phyloP scores from a whole-genome alignment of 768 basidiomycete species.

The Hericium erinaceus region DNA sequence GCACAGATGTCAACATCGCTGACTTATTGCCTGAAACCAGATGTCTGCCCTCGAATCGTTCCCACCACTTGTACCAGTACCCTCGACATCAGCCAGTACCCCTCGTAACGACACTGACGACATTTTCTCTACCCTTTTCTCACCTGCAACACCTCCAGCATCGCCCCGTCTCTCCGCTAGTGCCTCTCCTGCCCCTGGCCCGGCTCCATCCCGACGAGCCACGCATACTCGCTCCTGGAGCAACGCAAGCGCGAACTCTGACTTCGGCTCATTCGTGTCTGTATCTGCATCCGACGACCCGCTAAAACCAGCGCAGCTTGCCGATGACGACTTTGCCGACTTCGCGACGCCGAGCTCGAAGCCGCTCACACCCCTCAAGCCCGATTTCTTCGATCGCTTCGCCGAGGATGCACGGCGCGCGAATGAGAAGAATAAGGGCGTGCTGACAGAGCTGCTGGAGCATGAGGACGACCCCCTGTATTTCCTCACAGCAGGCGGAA shows the following conservation, averaged over 20 bases:
- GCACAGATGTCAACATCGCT: too few species aligned
- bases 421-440: constrained; percentile 38
- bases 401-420: constrained; percentile 46
- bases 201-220: not conserved
- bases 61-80: constrained; percentile 21
- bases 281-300: constrained; percentile 48
- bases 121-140: constrained; percentile 26
- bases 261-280: constrained; percentile 56
- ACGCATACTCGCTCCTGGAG: constrained; percentile 6
- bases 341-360: not conserved
- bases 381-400: constrained; percentile 52
- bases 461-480: constrained; percentile 68
- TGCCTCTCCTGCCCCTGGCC: not conserved
- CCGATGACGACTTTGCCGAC: not conserved
- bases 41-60: constrained; percentile 6
- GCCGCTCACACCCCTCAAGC: constrained; percentile 14
- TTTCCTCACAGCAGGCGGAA: constrained; percentile 18
- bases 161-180: constrained; percentile 15
- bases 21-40: not conserved
- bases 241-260: constrained; percentile 22
- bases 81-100: constrained; percentile 7
- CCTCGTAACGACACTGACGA: constrained; percentile 18
- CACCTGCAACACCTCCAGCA: constrained; percentile 24
- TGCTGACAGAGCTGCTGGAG: constrained; percentile 55
- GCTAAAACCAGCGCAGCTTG: constrained; percentile 16